A percentile compares a stretch with the other conserved stretches of the same genome.
phyloP scores from a whole-genome alignment of 2,329 filamentous ascomycete genomes.

The Fusarium nodosum region DNA sequence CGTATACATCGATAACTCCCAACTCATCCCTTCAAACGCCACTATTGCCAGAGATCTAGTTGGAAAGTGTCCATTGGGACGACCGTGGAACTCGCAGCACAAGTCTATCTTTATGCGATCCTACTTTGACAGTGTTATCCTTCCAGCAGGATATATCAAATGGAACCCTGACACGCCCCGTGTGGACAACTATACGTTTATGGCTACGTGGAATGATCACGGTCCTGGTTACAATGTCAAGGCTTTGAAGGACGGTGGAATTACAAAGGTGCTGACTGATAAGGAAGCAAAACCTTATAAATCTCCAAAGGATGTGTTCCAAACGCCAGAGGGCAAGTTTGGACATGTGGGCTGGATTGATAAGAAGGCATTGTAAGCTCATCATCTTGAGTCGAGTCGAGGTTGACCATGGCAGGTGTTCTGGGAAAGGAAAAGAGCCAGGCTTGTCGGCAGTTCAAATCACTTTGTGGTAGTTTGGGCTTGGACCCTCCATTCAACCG shows the following conservation, averaged over 20 bases:
- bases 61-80: slow-evolving; percentile 68
- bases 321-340: slow-evolving; percentile 34
- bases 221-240: slow-evolving; percentile 68
- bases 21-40: slow-evolving; percentile 67
- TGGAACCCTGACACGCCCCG: slow-evolving; percentile 14
- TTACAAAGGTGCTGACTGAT: slow-evolving; percentile 63
- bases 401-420: background rate
- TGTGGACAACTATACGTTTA: slow-evolving; percentile 62
- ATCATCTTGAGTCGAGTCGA: background rate
- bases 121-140: slow-evolving; percentile 68
- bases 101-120: slow-evolving; percentile 68
- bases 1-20: slow-evolving; percentile 71
- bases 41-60: slow-evolving; percentile 54
- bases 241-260: slow-evolving; percentile 55
- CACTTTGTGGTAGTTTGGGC: background rate
- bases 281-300: slow-evolving; percentile 49
- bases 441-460: background rate
- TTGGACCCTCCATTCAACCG: background rate
- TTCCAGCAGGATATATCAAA: slow-evolving; percentile 65
- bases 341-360: slow-evolving; percentile 36
- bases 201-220: slow-evolving; percentile 67
- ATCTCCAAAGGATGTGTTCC: slow-evolving; percentile 35
- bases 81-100: slow-evolving; percentile 73
- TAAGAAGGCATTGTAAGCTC: slow-evolving; percentile 17
- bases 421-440: background rate